Evolutionary conservation across 192 early-diverging fungal genomes (phyloP).

Genomic region (Linnemannia elongata): DNA sequence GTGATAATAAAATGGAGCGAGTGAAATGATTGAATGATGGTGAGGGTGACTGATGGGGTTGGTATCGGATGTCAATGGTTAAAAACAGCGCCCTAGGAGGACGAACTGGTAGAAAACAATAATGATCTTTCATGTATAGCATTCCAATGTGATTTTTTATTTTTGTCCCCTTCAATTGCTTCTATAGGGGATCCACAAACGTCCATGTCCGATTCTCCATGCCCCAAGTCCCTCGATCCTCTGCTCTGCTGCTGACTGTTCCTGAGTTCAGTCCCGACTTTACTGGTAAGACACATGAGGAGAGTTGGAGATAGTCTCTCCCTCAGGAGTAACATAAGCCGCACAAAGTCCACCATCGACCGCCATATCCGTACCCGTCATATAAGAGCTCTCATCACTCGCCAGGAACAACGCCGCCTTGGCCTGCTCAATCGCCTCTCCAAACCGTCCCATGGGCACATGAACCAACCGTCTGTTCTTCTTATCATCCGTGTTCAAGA

Average conservation of each 20-base stretch:
- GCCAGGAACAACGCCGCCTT: slow-evolving; percentile 86
- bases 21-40: no score
- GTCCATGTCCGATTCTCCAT: no score
- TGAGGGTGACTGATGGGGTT: no score
- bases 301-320: slow-evolving; percentile 45
- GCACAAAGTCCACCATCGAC: slow-evolving; percentile 86
- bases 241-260: neutral
- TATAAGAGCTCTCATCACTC: slow-evolving; percentile 81
- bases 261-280: neutral
- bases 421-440: slow-evolving; percentile 90
- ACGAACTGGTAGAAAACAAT: no score
- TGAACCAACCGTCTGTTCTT: slow-evolving; percentile 84
- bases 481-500: slow-evolving; percentile 87
- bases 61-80: no score
- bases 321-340: slow-evolving; percentile 73
- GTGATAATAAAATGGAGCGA: no score
- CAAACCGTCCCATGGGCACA: slow-evolving; percentile 87
- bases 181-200: no score
- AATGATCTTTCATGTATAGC: no score
- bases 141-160: no score
- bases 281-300: slow-evolving; percentile 54
- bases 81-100: no score
- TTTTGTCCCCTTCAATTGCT: no score
- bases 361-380: slow-evolving; percentile 86
- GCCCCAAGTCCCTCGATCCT: no score